phyloP scores from a whole-genome alignment of 331 rosid species.

The Stylosanthes scabra region DNA sequence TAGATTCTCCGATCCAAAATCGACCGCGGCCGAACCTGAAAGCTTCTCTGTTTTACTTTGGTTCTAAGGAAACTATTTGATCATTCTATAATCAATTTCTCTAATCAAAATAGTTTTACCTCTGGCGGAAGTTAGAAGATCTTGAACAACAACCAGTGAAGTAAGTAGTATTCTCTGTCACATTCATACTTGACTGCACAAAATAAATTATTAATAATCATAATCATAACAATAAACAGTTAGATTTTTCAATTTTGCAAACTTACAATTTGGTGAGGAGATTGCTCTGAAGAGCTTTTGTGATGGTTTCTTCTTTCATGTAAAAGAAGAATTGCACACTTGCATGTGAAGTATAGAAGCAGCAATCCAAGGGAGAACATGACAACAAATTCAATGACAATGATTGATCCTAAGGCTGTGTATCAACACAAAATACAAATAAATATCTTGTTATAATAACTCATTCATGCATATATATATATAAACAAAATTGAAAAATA shows the following conservation, averaged over 20 bases:
- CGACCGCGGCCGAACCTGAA: conserved; percentile 43
- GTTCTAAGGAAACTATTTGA: conserved; percentile 1
- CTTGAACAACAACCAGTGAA: conserved; percentile 51
- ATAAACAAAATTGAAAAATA: conserved; percentile 34
- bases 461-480: conserved; percentile 27
- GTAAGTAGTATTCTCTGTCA: conserved; percentile 42
- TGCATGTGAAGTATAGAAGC: conserved; percentile 51
- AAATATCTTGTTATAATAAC: conserved; percentile 29
- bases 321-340: conserved; percentile 70
- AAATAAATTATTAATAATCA: too few relatives aligned
- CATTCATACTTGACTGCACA: conserved; percentile 42
- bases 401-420: conserved; percentile 80
- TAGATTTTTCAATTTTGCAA: not conserved
- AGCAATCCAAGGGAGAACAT: conserved; percentile 64
- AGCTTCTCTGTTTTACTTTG: not conserved
- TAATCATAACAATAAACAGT: not conserved
- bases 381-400: conserved; percentile 61
- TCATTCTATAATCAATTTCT: conserved; percentile 1
- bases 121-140: conserved; percentile 46
- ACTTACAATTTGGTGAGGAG: conserved; percentile 48
- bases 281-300: conserved; percentile 16
- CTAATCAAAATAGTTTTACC: conserved; percentile 44
- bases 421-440: conserved; percentile 23
- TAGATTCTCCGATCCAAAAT: conserved; percentile 46
- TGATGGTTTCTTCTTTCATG: conserved; percentile 60